Evolutionary conservation across 306 rosid genomes (phyloP).

Genomic region (Gastrolobium bilobum): DNA sequence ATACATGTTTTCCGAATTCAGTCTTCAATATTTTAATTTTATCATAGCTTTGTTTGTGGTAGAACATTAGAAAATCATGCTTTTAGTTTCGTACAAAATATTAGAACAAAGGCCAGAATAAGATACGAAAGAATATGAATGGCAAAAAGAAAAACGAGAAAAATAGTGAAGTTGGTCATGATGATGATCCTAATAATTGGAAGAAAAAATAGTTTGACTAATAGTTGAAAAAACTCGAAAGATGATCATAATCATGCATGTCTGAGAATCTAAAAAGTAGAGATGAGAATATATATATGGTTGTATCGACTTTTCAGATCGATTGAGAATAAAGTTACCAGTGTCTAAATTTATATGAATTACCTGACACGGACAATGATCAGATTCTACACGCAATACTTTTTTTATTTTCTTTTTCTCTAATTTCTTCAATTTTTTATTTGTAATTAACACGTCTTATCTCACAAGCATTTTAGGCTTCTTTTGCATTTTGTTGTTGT

Average conservation of each 20-base stretch:
- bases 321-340: too few species aligned
- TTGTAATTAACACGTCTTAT: too few species aligned
- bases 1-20: too few species aligned
- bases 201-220: constrained; percentile 1
- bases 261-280: neutral
- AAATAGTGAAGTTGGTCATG: neutral
- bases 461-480: too few species aligned
- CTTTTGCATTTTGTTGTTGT: too few species aligned
- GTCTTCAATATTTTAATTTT: neutral
- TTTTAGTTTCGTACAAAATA: neutral
- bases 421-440: too few species aligned
- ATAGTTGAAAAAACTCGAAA: constrained; percentile 2
- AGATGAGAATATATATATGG: neutral
- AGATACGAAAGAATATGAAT: neutral
- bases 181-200: neutral
- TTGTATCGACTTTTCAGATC: neutral
- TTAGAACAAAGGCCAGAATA: neutral
- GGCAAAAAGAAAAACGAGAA: neutral
- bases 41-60: neutral
- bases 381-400: neutral
- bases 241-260: neutral
- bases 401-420: neutral
- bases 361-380: neutral
- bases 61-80: neutral
- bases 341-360: neutral